phyloP scores from a whole-genome alignment of 306 rosid genomes.

The Dicorynia guianensis region DNA sequence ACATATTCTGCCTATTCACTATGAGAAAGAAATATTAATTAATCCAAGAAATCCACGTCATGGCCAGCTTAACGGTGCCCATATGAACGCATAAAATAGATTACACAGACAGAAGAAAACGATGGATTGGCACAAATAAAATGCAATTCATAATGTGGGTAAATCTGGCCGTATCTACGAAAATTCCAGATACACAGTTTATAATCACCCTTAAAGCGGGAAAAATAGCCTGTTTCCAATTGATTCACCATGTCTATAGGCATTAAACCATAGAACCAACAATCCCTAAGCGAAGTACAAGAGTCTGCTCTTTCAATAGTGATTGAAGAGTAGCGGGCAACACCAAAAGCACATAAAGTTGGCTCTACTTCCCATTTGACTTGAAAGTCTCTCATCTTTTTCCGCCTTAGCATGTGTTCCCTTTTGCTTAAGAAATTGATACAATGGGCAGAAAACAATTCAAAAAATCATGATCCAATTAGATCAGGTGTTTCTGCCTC shows the following conservation, averaged over 20 bases:
- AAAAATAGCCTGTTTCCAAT: conserved; percentile 54
- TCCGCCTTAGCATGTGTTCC: conserved; percentile 48
- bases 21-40: too few species aligned
- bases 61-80: too few species aligned
- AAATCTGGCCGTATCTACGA: conserved; percentile 49
- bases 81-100: not conserved
- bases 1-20: too few species aligned
- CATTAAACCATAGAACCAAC: conserved; percentile 65
- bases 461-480: conserved; percentile 72
- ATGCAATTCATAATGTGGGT: conserved; percentile 44
- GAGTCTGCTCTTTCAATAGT: conserved; percentile 61
- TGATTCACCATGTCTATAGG: conserved; percentile 57
- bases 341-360: conserved; percentile 54
- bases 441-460: conserved; percentile 55
- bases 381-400: conserved; percentile 43
- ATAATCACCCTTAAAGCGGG: conserved; percentile 52
- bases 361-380: conserved; percentile 54
- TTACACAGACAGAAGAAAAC: not conserved
- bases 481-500: conserved; percentile 99
- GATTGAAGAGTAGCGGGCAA: conserved; percentile 58
- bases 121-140: conserved; percentile 30
- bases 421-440: conserved; percentile 53
- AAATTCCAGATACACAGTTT: conserved; percentile 55
- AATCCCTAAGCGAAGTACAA: conserved; percentile 61
- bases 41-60: too few species aligned